Conservation (phyloP, 176 grass and related monocot genomes). For the Bromus sterilis region DNA sequence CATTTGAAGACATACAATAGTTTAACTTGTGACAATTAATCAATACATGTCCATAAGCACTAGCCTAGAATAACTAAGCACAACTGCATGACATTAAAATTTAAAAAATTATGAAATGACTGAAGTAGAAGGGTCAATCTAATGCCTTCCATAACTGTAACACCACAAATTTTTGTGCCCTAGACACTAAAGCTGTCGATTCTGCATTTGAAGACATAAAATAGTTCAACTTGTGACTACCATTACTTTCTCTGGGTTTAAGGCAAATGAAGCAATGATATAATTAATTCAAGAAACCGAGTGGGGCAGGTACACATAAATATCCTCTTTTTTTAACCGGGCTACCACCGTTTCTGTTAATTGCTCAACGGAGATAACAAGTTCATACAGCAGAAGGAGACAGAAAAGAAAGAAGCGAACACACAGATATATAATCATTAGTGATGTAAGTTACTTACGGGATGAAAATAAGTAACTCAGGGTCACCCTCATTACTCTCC, state of each 20-base stretch:
- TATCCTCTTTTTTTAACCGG: background rate
- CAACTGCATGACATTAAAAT: background rate
- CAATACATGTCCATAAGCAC: background rate
- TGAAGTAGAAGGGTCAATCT: background rate
- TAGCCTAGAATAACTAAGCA: background rate
- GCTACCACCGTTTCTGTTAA: background rate
- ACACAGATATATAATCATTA: background rate
- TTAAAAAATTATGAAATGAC: background rate
- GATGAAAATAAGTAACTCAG: constrained; percentile 94
- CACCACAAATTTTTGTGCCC: background rate
- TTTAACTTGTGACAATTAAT: background rate
- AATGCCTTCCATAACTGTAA: background rate
- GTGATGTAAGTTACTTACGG: constrained; percentile 72
- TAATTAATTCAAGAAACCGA: background rate
- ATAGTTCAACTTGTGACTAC: background rate
- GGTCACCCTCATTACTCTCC: constrained; percentile 97
- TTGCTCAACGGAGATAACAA: background rate
- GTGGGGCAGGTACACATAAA: background rate
- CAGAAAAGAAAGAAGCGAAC: background rate
- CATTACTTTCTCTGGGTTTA: background rate
- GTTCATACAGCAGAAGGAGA: background rate
- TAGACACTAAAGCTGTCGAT: background rate
- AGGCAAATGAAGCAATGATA: background rate
- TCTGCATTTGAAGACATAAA: background rate
- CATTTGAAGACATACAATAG: background rate